phyloP scores from a whole-genome alignment of 2,329 filamentous ascomycete species.

The Camptophora hylomeconis region DNA sequence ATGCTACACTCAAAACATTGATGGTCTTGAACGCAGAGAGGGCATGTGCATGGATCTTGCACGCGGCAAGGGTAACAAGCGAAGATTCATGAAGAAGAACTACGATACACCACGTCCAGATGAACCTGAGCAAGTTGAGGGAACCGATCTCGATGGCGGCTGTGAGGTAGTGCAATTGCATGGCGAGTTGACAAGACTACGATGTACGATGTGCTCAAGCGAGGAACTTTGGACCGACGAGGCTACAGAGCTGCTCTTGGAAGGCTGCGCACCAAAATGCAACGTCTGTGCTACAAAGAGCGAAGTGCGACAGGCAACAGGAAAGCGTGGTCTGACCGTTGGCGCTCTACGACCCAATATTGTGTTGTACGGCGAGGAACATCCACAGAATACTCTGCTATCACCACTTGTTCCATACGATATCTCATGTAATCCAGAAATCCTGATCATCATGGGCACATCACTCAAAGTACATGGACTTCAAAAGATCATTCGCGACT shows the following conservation, averaged over 20 bases:
- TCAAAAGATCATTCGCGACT: conserved; percentile 57
- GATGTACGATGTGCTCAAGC: conserved; percentile 37
- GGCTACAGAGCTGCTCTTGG: conserved; percentile 35
- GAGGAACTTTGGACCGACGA: conserved; percentile 32
- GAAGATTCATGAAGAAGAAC: conserved; percentile 42
- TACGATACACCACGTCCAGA: conserved; percentile 15
- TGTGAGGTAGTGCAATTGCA: conserved; percentile 51
- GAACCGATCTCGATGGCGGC: conserved; percentile 23
- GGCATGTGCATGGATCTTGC: conserved; percentile 51
- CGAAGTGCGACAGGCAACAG: conserved; percentile 48
- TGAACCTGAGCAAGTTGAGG: conserved; percentile 7
- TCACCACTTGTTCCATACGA: conserved; percentile 57
- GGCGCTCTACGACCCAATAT: conserved; percentile 60
- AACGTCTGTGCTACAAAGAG: conserved; percentile 52
- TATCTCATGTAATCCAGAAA: conserved; percentile 49
- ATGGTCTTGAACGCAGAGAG: conserved; percentile 58
- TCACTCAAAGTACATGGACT: conserved; percentile 59
- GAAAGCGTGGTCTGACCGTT: conserved; percentile 54
- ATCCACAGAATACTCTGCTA: conserved; percentile 55
- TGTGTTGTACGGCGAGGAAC: conserved; percentile 61
- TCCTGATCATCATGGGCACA: conserved; percentile 58
- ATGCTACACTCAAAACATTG: conserved; percentile 66
- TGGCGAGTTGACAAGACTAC: conserved; percentile 51
- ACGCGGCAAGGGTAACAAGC: conserved; percentile 48
- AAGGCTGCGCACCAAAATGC: conserved; percentile 54